Evolutionary conservation across 768 basidiomycete species (phyloP).

Genomic region (Russula compacta): DNA sequence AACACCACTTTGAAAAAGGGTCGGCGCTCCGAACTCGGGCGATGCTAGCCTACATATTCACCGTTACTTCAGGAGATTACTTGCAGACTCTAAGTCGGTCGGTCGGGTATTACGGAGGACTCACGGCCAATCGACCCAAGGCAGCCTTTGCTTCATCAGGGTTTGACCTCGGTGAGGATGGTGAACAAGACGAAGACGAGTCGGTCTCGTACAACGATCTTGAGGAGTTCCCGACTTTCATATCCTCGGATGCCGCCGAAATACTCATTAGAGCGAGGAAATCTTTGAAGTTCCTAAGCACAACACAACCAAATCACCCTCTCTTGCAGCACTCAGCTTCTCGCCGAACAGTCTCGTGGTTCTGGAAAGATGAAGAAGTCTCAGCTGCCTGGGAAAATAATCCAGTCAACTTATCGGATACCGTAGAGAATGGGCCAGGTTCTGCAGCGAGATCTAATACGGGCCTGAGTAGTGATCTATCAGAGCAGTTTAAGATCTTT

Average conservation of each 20-base stretch:
- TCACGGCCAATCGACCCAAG: constrained; percentile 5
- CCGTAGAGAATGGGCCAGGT: background rate
- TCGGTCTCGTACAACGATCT: constrained; percentile 28
- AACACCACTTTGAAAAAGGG: constrained; percentile 43
- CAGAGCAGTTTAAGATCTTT: constrained; percentile 42
- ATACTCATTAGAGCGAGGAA: constrained; percentile 57
- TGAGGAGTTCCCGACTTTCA: constrained; percentile 51
- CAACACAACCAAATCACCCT: constrained; percentile 56
- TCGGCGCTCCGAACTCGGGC: constrained; percentile 43
- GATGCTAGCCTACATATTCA: constrained; percentile 59
- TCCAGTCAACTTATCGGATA: background rate
- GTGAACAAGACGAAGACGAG: constrained; percentile 30
- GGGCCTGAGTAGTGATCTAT: background rate
- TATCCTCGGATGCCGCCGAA: constrained; percentile 41
- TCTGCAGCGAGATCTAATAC: background rate
- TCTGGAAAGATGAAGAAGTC: constrained; percentile 54
- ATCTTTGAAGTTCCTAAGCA: constrained; percentile 55
- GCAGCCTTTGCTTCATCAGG: background rate
- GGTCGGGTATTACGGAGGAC: constrained; percentile 38
- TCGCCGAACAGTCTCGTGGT: constrained; percentile 39
- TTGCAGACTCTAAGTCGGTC: constrained; percentile 48
- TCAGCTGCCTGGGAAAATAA: constrained; percentile 34
- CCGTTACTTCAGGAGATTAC: constrained; percentile 53
- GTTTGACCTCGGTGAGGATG: constrained; percentile 33
- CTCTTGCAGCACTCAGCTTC: constrained; percentile 31